phyloP scores from a whole-genome alignment of 495 filamentous ascomycete genomes.

The Talaromyces borbonicus region DNA sequence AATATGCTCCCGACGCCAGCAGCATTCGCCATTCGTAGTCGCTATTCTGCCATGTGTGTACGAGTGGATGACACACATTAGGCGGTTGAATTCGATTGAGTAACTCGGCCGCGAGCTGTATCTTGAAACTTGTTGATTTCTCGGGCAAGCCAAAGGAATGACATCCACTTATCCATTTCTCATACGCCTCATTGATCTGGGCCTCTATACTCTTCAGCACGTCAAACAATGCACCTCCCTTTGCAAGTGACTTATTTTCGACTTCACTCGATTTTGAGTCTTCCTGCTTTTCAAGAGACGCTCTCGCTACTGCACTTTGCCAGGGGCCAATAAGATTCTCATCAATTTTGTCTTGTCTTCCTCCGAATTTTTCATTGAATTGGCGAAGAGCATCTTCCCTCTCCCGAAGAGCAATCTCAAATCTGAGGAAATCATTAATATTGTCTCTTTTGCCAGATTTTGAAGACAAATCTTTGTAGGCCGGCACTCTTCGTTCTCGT shows the following conservation, averaged over 20 bases:
- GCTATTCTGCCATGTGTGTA: conserved; percentile 34
- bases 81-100: conserved; percentile 16
- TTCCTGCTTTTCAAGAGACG: conserved; percentile 11
- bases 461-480: conserved; percentile 29
- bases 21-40: conserved; percentile 33
- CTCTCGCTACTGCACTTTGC: conserved; percentile 17
- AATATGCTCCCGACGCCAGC: conserved; percentile 54
- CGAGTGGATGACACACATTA: conserved; percentile 26
- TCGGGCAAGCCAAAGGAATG: not conserved
- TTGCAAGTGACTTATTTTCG: not conserved
- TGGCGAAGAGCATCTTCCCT: conserved; percentile 39
- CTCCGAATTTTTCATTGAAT: conserved; percentile 30
- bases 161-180: conserved; percentile 14
- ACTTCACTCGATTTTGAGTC: not conserved
- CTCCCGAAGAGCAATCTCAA: conserved; percentile 45
- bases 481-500: conserved; percentile 18
- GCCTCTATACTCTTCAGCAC: conserved; percentile 15
- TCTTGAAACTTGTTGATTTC: conserved; percentile 8
- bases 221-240: conserved; percentile 16
- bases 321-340: conserved; percentile 38
- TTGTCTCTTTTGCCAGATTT: conserved; percentile 28
- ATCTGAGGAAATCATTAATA: conserved; percentile 68
- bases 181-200: conserved; percentile 11
- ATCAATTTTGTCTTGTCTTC: conserved; percentile 26
- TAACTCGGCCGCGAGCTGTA: conserved; percentile 14